Base-by-base conservation (phyloP, 352 stramenopile species). In the Phytopythium vexans region DNA sequence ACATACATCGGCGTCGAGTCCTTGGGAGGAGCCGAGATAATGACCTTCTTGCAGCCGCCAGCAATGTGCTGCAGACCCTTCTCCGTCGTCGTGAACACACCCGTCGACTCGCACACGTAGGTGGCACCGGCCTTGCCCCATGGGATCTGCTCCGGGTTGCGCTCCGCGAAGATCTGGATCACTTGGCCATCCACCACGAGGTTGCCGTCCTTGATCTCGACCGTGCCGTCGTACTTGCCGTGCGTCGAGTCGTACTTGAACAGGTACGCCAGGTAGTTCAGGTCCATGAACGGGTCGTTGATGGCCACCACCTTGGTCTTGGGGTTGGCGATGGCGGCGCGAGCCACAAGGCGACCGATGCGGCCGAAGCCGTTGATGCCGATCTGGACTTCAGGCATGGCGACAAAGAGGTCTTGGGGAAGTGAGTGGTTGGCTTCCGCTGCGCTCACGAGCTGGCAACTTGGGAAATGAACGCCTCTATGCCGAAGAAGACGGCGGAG, bases 1-100 rank as follows among this genome's bases (percentile, higher is more conserved):
- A 99, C 97, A 66, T 99, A 98, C 72, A 97, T 99, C 46, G 96
- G 94, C 49, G 98, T 96, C n/a, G n/a, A n/a, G 70, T 99, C 97
- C 66, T 96, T 98, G 43, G 97, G 97, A 47, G 97, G 96, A 15
- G 97, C 97, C 49, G 96, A 99, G 75, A 98, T 97, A 67, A 98
- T 86, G 14, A 98, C 93, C 82, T 98, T 98, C 77, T 98, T 95
- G 46, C 95, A 91, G 60, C 93, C 93, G 58, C 90, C 94, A 56
- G 88, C 74, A 62, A 99, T 56, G 85, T 99, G 96, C 35, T 83
- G 75, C 60, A 86, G 84, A 27, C 95, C 95, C 59, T 87, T 98
- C 39, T 99, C 95, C 11, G 80, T 94, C 33, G 71, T 85, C 41
- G 73, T 91, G 56, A 91, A 91, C 27, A 67, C 80, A 34, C 80